phyloP scores from a whole-genome alignment of 768 basidiomycete genomes.

The Pulveroboletus ravenelii region DNA sequence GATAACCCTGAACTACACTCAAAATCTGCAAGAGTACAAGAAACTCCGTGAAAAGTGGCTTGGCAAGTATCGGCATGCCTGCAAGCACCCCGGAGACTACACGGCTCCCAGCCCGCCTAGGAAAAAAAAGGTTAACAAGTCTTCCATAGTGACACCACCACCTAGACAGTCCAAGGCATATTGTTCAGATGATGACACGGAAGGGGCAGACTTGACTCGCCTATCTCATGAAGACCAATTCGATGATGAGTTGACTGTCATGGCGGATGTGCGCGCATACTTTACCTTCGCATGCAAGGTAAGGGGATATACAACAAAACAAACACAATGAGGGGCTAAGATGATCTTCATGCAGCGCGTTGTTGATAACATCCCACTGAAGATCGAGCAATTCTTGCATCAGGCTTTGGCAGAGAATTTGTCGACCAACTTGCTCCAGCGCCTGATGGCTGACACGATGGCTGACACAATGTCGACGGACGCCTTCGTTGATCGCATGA shows the following conservation, averaged over 20 bases:
- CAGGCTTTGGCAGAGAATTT: conserved; percentile 35
- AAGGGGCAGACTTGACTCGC: conserved; percentile 26
- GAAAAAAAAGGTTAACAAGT: no score
- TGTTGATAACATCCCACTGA: conserved; percentile 49
- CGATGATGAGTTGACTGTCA: conserved; percentile 44
- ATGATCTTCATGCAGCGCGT: conserved; percentile 37
- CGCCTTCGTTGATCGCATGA: conserved; percentile 30
- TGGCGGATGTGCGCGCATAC: conserved; percentile 54
- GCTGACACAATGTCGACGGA: conserved; percentile 8
- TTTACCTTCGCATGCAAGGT: conserved; percentile 54
- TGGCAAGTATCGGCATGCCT: no score
- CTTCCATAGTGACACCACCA: no score
- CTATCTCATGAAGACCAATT: conserved; percentile 26
- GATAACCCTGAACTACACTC: conserved; percentile 35
- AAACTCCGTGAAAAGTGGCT: conserved; percentile 19
- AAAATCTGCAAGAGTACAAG: conserved; percentile 24
- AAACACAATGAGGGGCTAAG: background rate
- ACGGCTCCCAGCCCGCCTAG: no score
- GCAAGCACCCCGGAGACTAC: no score
- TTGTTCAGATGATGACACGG: no score
- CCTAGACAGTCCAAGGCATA: background rate
- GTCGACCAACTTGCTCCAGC: conserved; percentile 32
- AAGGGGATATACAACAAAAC: background rate
- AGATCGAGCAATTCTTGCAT: conserved; percentile 44
- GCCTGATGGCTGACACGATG: conserved; percentile 27